These are phyloP conservation scores for Brachypodium distachyon DNA, from an alignment of 202 grass and related monocot species.

Conservation along the genomic window DNA sequence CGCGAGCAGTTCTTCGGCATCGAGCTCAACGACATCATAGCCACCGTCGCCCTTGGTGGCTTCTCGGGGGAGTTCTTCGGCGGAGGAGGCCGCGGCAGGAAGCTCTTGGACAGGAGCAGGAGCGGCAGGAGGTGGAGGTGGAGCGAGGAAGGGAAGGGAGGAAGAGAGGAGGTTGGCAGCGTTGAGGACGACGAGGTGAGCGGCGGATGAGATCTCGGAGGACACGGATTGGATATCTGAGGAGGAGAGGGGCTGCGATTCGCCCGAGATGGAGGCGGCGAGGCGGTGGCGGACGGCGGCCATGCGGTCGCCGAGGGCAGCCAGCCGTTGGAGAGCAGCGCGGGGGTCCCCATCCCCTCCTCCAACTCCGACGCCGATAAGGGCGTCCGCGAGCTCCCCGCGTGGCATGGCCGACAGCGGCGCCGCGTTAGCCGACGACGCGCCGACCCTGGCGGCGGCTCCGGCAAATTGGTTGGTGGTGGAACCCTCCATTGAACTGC, in stretches of 20 bases:
- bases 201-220: constrained; percentile 67
- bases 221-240: constrained; percentile 68
- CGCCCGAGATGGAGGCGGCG: constrained; percentile 49
- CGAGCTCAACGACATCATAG: constrained; percentile 82
- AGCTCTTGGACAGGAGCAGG: constrained; percentile 10
- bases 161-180: constrained; percentile 65
- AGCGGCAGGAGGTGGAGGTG: neutral
- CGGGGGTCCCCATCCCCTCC: constrained; percentile 22
- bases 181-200: constrained; percentile 67
- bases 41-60: constrained; percentile 26
- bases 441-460: constrained; percentile 8
- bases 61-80: constrained; percentile 2
- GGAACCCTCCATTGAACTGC: constrained; percentile 15
- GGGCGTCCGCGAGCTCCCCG: neutral
- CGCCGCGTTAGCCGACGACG: neutral
- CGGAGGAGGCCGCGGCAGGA: neutral
- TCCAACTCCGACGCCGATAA: neutral
- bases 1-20: constrained; percentile 66
- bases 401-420: neutral
- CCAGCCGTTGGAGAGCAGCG: constrained; percentile 51
- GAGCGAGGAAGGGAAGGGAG: constrained; percentile 12
- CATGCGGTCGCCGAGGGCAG: constrained; percentile 56
- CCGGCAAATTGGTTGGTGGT: constrained; percentile 7
- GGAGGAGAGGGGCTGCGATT: constrained; percentile 32
- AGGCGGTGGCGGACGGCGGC: constrained; percentile 53